Evolutionary conservation across 495 filamentous ascomycete genomes (phyloP), one percentile per base, ranked within the genome.

Genomic region (Lophium mytilinum): DNA sequence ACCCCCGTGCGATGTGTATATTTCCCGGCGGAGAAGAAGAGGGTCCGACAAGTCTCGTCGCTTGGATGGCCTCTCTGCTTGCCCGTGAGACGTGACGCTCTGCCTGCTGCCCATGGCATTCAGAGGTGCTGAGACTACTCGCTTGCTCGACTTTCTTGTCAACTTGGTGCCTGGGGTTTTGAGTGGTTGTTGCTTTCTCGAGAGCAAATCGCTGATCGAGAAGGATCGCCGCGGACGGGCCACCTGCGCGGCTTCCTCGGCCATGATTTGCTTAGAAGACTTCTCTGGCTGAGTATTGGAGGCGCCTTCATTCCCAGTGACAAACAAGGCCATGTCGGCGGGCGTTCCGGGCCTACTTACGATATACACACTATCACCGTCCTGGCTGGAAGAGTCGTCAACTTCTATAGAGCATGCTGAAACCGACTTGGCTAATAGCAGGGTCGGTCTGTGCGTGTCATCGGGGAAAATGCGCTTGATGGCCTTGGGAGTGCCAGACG

Each of bases 401-500:
- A 69, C 37, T 41, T 71, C 66, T 4, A 64, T n/a, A n/a, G 62
- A 39, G 10, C 62, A 58, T 43, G 62, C 49, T 17, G 66, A 42
- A 4, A 66, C 56, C 14, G 64, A 61, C 36, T 58, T 64, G 3
- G 68, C 68, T 24, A 68, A 48, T 36, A 70, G n/a, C 14, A 70
- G 49, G 6, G 66, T 68, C n/a, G 68, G 63, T 17, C 51, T 63
- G 45, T 69, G 65, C 30, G 46, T 64, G 5, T 61, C 53, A 45
- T 73, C 67, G 12, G 71, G 71, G 37, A 65, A 68, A 18, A 73
- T 62, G 39, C 69, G 62, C 52, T 60, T 71, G 53, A 72, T 60
- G 14, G 56, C 57, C 37, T 61, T 68, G 5, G 52, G 55, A 40
- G 68, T 62, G 40, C 59, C 56, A 19, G 43, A 52, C 41, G 62